phyloP scores from a whole-genome alignment of 1,284 basidiomycete genomes.

The Puccinia horiana region DNA sequence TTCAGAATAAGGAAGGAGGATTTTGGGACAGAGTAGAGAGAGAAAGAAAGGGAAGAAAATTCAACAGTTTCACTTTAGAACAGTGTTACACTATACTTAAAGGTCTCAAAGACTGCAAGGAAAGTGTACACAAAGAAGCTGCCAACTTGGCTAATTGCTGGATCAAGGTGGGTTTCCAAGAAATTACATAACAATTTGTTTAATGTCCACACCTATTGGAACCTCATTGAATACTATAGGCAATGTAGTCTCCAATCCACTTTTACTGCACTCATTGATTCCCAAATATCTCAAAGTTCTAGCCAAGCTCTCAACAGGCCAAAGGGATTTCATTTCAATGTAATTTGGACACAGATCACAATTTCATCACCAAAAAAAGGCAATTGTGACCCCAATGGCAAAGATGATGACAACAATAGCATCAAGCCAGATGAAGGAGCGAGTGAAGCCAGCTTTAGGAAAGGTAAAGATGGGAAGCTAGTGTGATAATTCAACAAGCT shows the following conservation, averaged over 20 bases:
- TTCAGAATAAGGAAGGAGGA: no score
- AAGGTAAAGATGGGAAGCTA: slow-evolving; percentile 34
- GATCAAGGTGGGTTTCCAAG: slow-evolving; percentile 52
- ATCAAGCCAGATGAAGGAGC: slow-evolving; percentile 45
- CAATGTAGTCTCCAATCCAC: slow-evolving; percentile 81
- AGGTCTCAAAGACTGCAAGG: slow-evolving; percentile 84
- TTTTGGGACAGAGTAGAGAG: no score
- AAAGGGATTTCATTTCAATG: slow-evolving; percentile 89
- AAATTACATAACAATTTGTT: neutral
- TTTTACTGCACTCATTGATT: slow-evolving; percentile 76
- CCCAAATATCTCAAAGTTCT: slow-evolving; percentile 82
- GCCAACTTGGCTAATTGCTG: slow-evolving; percentile 76
- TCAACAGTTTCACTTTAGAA: slow-evolving; percentile 16
- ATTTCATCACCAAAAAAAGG: slow-evolving; percentile 59
- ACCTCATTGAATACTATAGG: slow-evolving; percentile 60
- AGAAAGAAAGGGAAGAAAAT: no score
- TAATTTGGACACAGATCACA: slow-evolving; percentile 45
- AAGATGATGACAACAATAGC: slow-evolving; percentile 44
- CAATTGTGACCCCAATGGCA: slow-evolving; percentile 54
- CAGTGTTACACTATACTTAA: slow-evolving; percentile 71
- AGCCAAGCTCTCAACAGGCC: slow-evolving; percentile 76
- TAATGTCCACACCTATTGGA: slow-evolving; percentile 30
- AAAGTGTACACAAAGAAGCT: slow-evolving; percentile 74
- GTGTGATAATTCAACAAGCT: no score
- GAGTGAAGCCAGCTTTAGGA: slow-evolving; percentile 43